A percentile compares a stretch with the other conserved stretches of the same genome.
Evolutionary conservation across 352 stramenopile species (phyloP).

Genomic region (Phytopythium cucurbitacearum): DNA sequence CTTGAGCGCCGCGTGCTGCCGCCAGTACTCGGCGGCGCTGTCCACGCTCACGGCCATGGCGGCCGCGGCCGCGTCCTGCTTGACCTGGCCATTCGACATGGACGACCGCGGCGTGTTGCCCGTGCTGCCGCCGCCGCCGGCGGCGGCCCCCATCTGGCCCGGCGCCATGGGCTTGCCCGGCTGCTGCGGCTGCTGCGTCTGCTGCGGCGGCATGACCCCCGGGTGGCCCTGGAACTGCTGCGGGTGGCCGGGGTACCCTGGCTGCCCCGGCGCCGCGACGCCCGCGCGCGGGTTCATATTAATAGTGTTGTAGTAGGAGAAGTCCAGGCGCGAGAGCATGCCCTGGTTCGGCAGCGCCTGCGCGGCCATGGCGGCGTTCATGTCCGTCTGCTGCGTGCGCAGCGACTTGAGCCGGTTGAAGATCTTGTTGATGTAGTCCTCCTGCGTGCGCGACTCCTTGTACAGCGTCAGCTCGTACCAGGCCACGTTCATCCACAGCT

Average conservation of each 20-base stretch:
- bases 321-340: conserved; percentile 69
- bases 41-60: conserved; percentile 23
- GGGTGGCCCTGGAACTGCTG: conserved; percentile 29
- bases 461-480: conserved; percentile 84
- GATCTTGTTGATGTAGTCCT: conserved; percentile 88
- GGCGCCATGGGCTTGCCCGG: conserved; percentile 9
- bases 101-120: conserved; percentile 6
- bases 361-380: conserved; percentile 61
- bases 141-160: conserved; percentile 1
- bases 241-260: conserved; percentile 33
- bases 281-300: conserved; percentile 36
- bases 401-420: conserved; percentile 79
- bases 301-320: conserved; percentile 72
- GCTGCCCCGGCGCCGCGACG: conserved; percentile 13
- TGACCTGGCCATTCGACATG: conserved; percentile 16
- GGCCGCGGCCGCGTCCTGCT: conserved; percentile 6
- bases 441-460: conserved; percentile 79
- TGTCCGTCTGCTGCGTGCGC: conserved; percentile 65
- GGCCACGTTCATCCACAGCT: conserved; percentile 86
- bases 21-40: conserved; percentile 70
- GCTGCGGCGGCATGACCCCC: conserved; percentile 10
- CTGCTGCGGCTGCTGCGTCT: conserved; percentile 15
- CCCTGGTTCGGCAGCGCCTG: conserved; percentile 62
- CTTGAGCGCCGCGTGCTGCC: conserved; percentile 69
- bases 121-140: not conserved